phyloP scores from a whole-genome alignment of 148 eudicot species.

The Rhododendron griersonianum region DNA sequence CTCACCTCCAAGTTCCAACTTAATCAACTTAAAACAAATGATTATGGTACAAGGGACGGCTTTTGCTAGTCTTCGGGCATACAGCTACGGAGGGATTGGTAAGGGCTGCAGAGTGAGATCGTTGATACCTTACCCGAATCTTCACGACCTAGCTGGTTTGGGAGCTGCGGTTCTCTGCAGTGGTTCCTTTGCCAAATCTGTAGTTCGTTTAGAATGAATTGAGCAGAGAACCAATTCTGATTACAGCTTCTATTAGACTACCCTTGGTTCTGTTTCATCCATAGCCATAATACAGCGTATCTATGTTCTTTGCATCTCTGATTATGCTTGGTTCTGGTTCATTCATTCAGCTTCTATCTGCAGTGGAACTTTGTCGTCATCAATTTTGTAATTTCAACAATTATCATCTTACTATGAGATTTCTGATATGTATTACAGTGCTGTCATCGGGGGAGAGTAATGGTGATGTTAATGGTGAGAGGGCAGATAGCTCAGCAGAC shows the following conservation, averaged over 20 bases:
- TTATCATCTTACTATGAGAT: conserved; percentile 1
- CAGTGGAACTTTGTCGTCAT: not conserved
- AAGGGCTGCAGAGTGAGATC: not conserved
- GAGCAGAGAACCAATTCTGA: not conserved
- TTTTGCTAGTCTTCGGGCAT: not conserved
- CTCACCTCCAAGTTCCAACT: not conserved
- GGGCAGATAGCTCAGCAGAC: conserved; percentile 19
- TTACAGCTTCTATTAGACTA: not conserved
- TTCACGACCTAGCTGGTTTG: not conserved
- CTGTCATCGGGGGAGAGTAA: conserved; percentile 25
- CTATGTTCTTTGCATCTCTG: not conserved
- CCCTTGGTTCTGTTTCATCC: not conserved
- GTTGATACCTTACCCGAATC: not conserved
- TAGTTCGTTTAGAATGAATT: not conserved
- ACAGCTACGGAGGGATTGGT: not conserved
- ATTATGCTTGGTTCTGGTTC: not conserved
- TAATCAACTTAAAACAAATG: too few species aligned
- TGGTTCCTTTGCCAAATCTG: not conserved
- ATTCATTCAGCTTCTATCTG: not conserved
- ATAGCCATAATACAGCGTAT: not conserved
- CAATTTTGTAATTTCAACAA: not conserved
- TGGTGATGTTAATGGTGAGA: conserved; percentile 22
- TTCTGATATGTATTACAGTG: conserved; percentile 22
- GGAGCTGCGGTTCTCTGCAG: not conserved
- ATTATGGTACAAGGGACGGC: not conserved